Evolutionary conservation across 2,329 filamentous ascomycete genomes (phyloP), one percentile per base, ranked within the genome.

Genomic region (Alternaria metachromatica): DNA sequence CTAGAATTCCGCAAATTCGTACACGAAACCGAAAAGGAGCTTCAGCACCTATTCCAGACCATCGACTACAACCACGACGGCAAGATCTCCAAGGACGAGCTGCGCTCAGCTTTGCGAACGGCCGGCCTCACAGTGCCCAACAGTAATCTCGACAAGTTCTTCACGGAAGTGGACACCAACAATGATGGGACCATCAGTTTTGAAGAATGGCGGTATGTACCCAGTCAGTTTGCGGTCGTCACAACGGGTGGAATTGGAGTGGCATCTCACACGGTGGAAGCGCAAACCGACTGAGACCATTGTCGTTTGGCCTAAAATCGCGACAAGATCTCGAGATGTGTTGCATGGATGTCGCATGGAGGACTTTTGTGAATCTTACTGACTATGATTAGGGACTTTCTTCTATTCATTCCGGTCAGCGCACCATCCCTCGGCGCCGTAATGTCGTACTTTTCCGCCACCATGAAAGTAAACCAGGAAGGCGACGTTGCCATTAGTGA

Each of bases 401-500:
- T 98, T 25, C 88, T 98, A 48, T 98, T 98, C 81, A 91, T 98
- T 64, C 88, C 85, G 76, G 86, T 90, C 67, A 84, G 89, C 70
- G 86, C 87, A 60, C 89, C 91, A 23, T 90, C 91, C 68, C 87
- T 99, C 48, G 89, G 90, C 76, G 90, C 92, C 57, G 92, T 97
- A 59, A 85, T 97, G 72, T 94, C 93, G 55, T 98, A 96, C 82
- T 99, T 97, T 81, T 90, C 92, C 62, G 91, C 93, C 53, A 92
- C 95, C 71, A 90, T 96, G 77, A 94, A 92, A 80, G 86, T 99
- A 78, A 97, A 93, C 76, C 86, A 93, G 65, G 96, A 99, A 86
- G 96, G 96, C 80, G 96, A 98, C 84, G 96, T 96, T 72, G 87
- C 92, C 75, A 90, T 98, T 75, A 93, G 90, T 84, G 94, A 97